Conservation (phyloP, 176 grass and related monocot species). For the Avena insularis region DNA sequence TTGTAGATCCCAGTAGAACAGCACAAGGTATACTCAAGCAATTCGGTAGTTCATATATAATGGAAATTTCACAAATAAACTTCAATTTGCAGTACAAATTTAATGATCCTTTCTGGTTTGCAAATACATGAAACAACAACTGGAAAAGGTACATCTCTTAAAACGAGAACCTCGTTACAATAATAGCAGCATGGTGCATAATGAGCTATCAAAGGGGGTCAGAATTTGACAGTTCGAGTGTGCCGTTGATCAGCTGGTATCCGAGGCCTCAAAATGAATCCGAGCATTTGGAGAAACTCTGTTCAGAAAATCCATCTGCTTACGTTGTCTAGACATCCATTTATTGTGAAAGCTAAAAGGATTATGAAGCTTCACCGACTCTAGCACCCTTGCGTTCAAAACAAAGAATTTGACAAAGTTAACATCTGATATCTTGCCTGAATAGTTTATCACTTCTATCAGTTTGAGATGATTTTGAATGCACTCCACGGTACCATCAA, state of each 20-base stretch:
- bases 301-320: neutral
- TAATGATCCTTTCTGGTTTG: neutral
- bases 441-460: slow-evolving; percentile 2
- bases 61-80: neutral
- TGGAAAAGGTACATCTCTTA: neutral
- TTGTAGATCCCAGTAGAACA: neutral
- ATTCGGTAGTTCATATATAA: slow-evolving; percentile 1
- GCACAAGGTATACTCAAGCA: neutral
- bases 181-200: neutral
- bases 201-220: neutral
- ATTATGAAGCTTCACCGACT: neutral
- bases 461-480: neutral
- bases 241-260: neutral
- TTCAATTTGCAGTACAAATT: neutral
- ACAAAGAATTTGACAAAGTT: neutral
- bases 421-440: neutral
- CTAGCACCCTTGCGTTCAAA: slow-evolving; percentile 8
- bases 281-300: slow-evolving; percentile 2
- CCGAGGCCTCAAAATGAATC: neutral
- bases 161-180: neutral
- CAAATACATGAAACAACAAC: neutral
- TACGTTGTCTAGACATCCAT: neutral
- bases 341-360: neutral
- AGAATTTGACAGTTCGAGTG: neutral
- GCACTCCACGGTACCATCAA: neutral